phyloP scores from a whole-genome alignment of 75 land plant species.

The Chamaecyparis obtusa region DNA sequence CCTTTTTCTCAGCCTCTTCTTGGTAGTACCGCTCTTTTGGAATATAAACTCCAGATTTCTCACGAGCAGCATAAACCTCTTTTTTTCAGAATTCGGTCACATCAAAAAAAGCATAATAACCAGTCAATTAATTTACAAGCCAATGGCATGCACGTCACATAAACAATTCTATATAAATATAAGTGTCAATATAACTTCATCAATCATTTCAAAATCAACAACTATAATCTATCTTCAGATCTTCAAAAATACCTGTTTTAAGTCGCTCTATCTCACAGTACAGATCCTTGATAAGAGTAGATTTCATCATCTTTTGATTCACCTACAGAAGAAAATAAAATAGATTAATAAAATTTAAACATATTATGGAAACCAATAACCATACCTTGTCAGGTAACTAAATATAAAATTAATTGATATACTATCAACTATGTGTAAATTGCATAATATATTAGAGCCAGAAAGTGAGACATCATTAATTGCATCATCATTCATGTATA shows the following conservation, averaged over 20 bases:
- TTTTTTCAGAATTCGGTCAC: not conserved
- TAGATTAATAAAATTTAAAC: not conserved
- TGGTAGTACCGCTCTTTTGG: slow-evolving; percentile 93
- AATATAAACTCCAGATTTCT: slow-evolving; percentile 92
- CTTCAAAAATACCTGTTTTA: slow-evolving; percentile 61
- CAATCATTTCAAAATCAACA: not conserved
- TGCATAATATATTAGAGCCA: not conserved
- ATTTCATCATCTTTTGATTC: slow-evolving; percentile 97
- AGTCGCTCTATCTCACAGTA: slow-evolving; percentile 92
- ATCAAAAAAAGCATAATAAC: not conserved
- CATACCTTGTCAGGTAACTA: not conserved
- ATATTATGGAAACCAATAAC: not conserved
- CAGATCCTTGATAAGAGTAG: slow-evolving; percentile 93
- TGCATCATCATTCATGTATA: not conserved
- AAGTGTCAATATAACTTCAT: not conserved
- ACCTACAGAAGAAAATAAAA: slow-evolving; percentile 43
- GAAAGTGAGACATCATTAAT: slow-evolving; percentile 1
- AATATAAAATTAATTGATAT: not conserved
- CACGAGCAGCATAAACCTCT: slow-evolving; percentile 97
- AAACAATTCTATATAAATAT: not conserved
- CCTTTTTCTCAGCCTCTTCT: slow-evolving; percentile 97
- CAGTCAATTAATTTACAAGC: not conserved
- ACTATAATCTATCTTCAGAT: not conserved
- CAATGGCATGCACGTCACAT: not conserved
- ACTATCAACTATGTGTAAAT: not conserved